Evolutionary conservation across 345 rosid species (phyloP), one percentile per base, ranked within the genome.

Genomic region (Populus davidiana): DNA sequence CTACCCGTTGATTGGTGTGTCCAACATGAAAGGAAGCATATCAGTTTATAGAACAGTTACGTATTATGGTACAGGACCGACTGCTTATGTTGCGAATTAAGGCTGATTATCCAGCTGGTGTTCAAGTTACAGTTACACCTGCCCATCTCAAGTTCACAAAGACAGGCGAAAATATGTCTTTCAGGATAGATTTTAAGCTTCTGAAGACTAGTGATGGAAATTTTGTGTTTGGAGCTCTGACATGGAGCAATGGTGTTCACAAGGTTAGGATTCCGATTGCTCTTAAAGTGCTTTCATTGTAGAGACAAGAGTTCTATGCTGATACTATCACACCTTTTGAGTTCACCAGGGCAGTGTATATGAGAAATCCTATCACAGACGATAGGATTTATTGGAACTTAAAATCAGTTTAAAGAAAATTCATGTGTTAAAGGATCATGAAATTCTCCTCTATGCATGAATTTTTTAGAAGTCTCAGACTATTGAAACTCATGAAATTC

Each of bases 1-100:
- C 80, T 86, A 84, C 75, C 86, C 88, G 43, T 88, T 89, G 23
- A 86, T 90, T 16, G 86, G 87, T 6, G 84, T 86, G 25, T 84
- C 88, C 67, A 82, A 67, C 68, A 70, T 86, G 89, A 80, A 73
- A 4, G 87, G 90, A 79, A 83, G 77, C 52, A 78, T 83, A 62
- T 80, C 87, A 6, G 78, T 86, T 29, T 43, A 70, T 14, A 75
- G 83, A 66, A 87, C 85, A 36, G 86, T 86, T 54, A 87, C 91
- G 11, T 88, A 87, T 66, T 76, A 83, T 5, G 86, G 89, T 4
- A 41, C 75, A 35, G 85, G 89, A 54, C 84, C 81, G 8, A 71
- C 86, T 1, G 75, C 61, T 17, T 84, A 83, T 75, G 69, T 33
- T 29, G 87, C 85, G 6, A 76, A n/a, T n/a, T n/a, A n/a, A 69